phyloP scores from a whole-genome alignment of 257 asterid genomes.

The Petunia secreta region DNA sequence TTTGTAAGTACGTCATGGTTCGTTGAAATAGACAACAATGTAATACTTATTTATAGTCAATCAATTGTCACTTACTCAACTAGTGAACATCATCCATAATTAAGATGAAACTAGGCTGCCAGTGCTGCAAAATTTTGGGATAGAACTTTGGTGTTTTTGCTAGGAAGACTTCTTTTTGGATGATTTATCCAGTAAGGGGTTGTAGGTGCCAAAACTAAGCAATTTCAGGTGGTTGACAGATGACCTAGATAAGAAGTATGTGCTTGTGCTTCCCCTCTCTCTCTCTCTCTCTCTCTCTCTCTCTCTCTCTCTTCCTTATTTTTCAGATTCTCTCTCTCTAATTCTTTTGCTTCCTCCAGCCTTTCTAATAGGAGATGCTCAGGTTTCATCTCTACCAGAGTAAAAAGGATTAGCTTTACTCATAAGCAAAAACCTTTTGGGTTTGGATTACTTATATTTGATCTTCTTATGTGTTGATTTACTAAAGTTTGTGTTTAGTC shows the following conservation, averaged over 20 bases:
- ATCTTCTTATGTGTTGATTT: background rate
- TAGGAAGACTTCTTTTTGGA: background rate
- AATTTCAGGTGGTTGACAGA: background rate
- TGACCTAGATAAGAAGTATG: background rate
- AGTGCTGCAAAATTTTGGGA: background rate
- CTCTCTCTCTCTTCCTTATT: background rate
- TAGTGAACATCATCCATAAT: background rate
- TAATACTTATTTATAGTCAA: no score
- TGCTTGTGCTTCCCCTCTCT: background rate
- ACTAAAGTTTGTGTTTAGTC: background rate
- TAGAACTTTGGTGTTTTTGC: background rate
- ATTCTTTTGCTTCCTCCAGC: background rate
- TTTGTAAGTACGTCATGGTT: no score
- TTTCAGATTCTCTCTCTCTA: background rate
- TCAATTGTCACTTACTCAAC: background rate
- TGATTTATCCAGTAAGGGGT: background rate
- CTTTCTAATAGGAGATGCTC: background rate
- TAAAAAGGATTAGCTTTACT: background rate
- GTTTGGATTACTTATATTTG: background rate
- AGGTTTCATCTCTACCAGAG: background rate
- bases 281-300: background rate
- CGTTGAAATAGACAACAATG: no score
- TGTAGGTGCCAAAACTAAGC: constrained; percentile 1
- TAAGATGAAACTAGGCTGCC: background rate
- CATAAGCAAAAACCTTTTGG: background rate